Evolutionary conservation across 2,329 filamentous ascomycete species (phyloP).

Genomic region (Diatrype stigma): DNA sequence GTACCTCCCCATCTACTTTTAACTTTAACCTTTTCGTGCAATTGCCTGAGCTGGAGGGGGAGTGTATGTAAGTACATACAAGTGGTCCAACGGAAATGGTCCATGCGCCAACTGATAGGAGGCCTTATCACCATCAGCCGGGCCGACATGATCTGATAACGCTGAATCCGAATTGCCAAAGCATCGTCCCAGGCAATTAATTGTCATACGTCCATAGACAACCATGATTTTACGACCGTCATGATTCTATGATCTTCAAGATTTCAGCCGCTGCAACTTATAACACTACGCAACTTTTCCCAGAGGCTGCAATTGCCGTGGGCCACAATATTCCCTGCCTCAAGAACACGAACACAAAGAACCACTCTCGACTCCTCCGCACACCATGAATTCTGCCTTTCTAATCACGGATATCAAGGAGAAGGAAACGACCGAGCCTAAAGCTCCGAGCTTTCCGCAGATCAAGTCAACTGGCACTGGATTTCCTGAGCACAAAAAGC

Average conservation of each 20-base stretch:
- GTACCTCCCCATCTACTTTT: background rate
- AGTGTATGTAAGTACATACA: background rate
- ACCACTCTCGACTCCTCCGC: background rate
- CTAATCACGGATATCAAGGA: slow-evolving; percentile 77
- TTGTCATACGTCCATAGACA: too few relatives aligned
- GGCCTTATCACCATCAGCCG: too few relatives aligned
- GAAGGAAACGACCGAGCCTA: slow-evolving; percentile 56
- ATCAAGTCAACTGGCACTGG: slow-evolving; percentile 58
- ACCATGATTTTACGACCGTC: too few relatives aligned
- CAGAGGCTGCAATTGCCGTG: too few relatives aligned
- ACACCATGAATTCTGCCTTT: slow-evolving; percentile 12
- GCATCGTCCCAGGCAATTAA: too few relatives aligned
- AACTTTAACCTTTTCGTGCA: background rate
- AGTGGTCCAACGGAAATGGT: too few relatives aligned
- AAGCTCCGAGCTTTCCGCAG: slow-evolving; percentile 60
- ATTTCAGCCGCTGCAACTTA: too few relatives aligned
- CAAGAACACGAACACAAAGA: background rate
- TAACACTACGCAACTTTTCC: too few relatives aligned
- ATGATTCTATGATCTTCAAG: too few relatives aligned
- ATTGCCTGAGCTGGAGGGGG: background rate
- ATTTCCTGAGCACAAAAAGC: slow-evolving; percentile 85
- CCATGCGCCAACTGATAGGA: background rate
- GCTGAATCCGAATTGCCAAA: too few relatives aligned
- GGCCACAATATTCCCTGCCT: too few relatives aligned
- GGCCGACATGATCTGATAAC: too few relatives aligned